These are phyloP conservation scores for Pythium biforme DNA, from an alignment of 352 stramenopile species.

Conservation along the genomic window DNA sequence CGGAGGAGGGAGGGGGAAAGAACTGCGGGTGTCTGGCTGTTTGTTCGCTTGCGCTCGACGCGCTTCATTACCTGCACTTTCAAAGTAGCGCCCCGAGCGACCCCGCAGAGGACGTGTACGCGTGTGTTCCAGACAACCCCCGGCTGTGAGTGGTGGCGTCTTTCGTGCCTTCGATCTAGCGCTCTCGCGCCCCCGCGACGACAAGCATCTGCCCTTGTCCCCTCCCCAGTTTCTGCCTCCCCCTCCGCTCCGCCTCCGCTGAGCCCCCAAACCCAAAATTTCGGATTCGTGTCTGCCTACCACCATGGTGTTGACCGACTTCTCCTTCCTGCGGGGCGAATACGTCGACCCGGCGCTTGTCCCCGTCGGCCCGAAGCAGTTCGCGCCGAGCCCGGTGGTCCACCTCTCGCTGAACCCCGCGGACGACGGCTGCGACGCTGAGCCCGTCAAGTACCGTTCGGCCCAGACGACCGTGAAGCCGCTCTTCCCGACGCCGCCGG, in stretches of 20 bases:
- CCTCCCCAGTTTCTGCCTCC: background rate
- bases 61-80: conserved; percentile 21
- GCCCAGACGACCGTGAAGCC: conserved; percentile 11
- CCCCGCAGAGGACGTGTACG: conserved; percentile 22
- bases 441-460: background rate
- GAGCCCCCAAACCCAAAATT: background rate
- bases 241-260: background rate
- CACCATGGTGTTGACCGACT: conserved; percentile 26
- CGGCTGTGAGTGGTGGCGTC: conserved; percentile 16
- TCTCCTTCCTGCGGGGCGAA: conserved; percentile 22
- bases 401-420: conserved; percentile 20
- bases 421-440: conserved; percentile 3
- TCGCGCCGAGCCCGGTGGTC: conserved; percentile 14
- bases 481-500: background rate
- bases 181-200: conserved; percentile 20
- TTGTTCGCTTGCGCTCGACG: conserved; percentile 13
- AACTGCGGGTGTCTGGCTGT: conserved; percentile 18
- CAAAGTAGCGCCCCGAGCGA: conserved; percentile 26
- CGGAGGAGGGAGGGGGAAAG: conserved; percentile 4
- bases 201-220: conserved; percentile 5
- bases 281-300: background rate
- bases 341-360: conserved; percentile 21
- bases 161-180: conserved; percentile 7
- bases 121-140: conserved; percentile 6
- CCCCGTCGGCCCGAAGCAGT: conserved; percentile 12